These are phyloP conservation scores for Bertia moriformis DNA, from an alignment of 2,329 filamentous ascomycete species.

Conservation along the genomic window DNA sequence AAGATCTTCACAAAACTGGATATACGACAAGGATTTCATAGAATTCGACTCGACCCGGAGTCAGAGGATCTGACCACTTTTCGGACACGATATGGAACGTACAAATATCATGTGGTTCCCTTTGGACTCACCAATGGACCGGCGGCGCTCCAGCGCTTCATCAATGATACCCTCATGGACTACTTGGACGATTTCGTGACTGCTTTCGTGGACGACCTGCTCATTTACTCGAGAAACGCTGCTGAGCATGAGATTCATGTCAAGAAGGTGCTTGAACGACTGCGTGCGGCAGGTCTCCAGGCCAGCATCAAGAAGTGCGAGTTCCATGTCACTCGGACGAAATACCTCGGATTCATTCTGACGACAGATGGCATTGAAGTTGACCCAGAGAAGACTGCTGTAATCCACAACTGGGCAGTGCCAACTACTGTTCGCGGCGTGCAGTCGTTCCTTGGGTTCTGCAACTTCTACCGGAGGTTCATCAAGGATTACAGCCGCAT, in stretches of 20 bases:
- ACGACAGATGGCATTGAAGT: constrained; percentile 5
- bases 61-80: constrained; percentile 6
- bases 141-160: constrained; percentile 5
- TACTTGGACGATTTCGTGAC: constrained; percentile 5
- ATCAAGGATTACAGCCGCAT: constrained; percentile 11
- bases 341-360: constrained; percentile 7
- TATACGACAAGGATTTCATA: constrained; percentile 6
- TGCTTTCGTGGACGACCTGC: constrained; percentile 6
- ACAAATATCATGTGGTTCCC: constrained; percentile 11
- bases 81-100: constrained; percentile 1
- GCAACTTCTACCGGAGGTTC: constrained; percentile 16
- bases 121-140: constrained; percentile 11
- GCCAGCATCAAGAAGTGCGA: constrained; percentile 4
- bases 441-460: constrained; percentile 13
- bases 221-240: constrained; percentile 4
- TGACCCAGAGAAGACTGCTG: constrained; percentile 5
- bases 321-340: constrained; percentile 5
- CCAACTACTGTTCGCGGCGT: constrained; percentile 7
- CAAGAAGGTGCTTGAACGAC: constrained; percentile 1
- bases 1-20: constrained; percentile 11
- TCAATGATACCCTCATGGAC: constrained; percentile 5
- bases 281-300: constrained; percentile 2
- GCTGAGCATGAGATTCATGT: constrained; percentile 1
- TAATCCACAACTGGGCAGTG: constrained; percentile 7
- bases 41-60: background rate